phyloP scores from a whole-genome alignment of 345 rosid genomes.

The Physaria fendleri region DNA sequence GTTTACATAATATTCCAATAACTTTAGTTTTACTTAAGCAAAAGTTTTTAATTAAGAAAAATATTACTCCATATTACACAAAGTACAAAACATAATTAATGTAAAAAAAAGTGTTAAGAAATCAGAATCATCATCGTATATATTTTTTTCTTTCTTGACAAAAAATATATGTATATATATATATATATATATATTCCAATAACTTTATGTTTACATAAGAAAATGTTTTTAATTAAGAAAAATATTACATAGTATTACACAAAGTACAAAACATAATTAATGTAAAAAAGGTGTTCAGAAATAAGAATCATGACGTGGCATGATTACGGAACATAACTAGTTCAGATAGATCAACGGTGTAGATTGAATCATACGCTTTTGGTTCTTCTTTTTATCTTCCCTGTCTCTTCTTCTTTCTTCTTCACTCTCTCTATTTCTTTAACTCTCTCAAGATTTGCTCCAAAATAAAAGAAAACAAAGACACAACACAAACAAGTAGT shows the following conservation, averaged over 20 bases:
- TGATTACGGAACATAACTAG: background rate
- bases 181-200: no score
- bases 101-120: no score
- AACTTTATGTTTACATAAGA: no score
- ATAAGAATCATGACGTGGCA: slow-evolving; percentile 24
- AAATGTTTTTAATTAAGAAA: no score
- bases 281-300: background rate
- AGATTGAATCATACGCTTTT: slow-evolving; percentile 46
- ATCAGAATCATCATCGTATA: no score
- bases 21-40: no score
- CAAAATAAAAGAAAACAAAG: background rate
- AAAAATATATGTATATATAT: no score
- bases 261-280: slow-evolving; percentile 11
- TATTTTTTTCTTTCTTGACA: no score
- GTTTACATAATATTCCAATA: no score
- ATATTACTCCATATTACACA: no score
- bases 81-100: no score
- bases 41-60: no score
- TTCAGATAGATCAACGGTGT: slow-evolving; percentile 34
- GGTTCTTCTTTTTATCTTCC: slow-evolving; percentile 53
- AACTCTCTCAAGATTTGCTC: slow-evolving; percentile 10
- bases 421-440: slow-evolving; percentile 24
- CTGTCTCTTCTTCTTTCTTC: slow-evolving; percentile 35
- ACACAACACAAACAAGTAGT: background rate
- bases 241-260: background rate